Evolutionary conservation across 345 rosid genomes (phyloP).

Genomic region (Noccaea caerulescens): DNA sequence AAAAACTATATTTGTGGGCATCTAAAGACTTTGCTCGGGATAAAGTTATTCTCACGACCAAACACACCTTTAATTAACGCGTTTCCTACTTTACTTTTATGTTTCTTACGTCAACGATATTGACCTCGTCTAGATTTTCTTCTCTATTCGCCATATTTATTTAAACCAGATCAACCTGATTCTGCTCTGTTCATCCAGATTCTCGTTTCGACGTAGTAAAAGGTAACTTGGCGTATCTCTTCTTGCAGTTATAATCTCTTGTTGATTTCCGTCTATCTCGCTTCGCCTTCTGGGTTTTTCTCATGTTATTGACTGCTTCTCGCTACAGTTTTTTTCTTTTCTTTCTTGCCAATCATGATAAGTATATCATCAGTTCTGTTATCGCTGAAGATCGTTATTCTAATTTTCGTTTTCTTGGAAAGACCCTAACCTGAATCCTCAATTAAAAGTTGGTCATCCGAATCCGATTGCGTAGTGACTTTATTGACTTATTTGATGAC

Average conservation of each 20-base stretch:
- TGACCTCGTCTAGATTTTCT: slow-evolving; percentile 24
- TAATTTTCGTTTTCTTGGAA: not conserved
- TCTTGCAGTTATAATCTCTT: not conserved
- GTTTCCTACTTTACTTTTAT: not conserved
- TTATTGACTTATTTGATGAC: not conserved
- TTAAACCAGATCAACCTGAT: slow-evolving; percentile 9
- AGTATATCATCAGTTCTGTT: not conserved
- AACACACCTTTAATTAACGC: slow-evolving; percentile 26
- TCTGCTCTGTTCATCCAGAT: slow-evolving; percentile 10
- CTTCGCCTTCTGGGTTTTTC: not conserved
- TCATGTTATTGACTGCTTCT: not conserved
- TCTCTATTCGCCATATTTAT: not conserved
- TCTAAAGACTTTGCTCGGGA: not conserved
- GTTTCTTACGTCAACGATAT: slow-evolving; percentile 3
- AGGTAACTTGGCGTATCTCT: slow-evolving; percentile 26
- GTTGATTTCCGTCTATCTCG: not conserved
- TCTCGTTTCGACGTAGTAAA: not conserved
- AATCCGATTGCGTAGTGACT: not conserved
- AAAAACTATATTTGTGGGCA: too few relatives aligned
- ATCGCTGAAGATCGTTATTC: not conserved
- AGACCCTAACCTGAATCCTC: slow-evolving; percentile 3
- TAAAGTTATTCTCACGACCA: not conserved
- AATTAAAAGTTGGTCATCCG: not conserved
- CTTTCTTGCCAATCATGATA: slow-evolving; percentile 13
- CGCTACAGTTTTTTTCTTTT: not conserved